Percentiles rank a stretch among this genome's conserved stretches.
Evolutionary conservation across 129 eudicot genomes (phyloP).

Genomic region (Sambucus nigra): DNA sequence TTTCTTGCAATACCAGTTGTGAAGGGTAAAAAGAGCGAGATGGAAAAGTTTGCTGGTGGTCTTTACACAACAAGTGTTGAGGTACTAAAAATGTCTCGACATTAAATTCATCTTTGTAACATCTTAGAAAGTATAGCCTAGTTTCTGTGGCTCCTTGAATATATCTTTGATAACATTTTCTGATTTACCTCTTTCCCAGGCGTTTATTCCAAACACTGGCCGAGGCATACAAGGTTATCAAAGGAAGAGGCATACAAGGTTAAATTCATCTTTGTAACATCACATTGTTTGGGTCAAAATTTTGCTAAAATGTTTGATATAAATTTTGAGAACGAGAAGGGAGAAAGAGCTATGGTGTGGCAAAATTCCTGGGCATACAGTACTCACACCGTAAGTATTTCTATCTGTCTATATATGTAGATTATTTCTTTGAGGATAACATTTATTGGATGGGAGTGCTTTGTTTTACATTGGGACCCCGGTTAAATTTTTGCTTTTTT

Average conservation of each 20-base stretch:
- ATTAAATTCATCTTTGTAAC: no score
- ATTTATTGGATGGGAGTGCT: no score
- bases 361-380: constrained; percentile 98
- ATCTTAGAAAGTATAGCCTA: neutral
- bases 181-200: constrained; percentile 24
- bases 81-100: constrained; percentile 37
- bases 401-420: no score
- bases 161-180: neutral
- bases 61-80: constrained; percentile 87
- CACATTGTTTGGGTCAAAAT: constrained; percentile 92
- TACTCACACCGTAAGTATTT: constrained; percentile 83
- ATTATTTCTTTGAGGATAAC: no score
- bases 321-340: constrained; percentile 72
- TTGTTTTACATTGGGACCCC: no score
- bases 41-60: constrained; percentile 94
- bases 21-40: constrained; percentile 84
- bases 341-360: constrained; percentile 79
- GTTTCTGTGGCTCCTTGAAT: neutral
- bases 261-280: no score
- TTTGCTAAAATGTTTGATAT: constrained; percentile 95
- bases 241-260: no score
- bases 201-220: constrained; percentile 83
- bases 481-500: no score
- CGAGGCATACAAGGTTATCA: constrained; percentile 98
- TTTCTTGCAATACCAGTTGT: constrained; percentile 78